phyloP scores from a whole-genome alignment of 2,329 filamentous ascomycete genomes.

The Corniculantispora saksenae region DNA sequence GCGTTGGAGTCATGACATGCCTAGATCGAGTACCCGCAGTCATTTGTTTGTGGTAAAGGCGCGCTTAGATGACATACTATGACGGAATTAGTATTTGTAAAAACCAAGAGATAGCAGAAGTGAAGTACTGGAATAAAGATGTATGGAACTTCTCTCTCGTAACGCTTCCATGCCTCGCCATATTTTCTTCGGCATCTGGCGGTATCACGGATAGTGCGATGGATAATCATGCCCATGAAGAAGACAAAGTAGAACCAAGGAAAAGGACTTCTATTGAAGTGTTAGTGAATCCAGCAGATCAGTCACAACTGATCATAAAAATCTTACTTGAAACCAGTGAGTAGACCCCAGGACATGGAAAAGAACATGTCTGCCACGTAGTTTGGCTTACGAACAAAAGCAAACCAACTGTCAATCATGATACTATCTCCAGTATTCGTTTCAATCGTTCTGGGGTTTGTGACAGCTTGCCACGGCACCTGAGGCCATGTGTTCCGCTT shows the following conservation, averaged over 20 bases:
- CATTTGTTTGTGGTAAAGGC: too few relatives aligned
- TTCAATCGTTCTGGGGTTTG: slow-evolving; percentile 78
- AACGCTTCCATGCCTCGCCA: slow-evolving; percentile 78
- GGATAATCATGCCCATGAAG: slow-evolving; percentile 78
- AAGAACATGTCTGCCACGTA: slow-evolving; percentile 53
- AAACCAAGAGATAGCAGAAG: too few relatives aligned
- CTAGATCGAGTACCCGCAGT: too few relatives aligned
- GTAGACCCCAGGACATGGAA: slow-evolving; percentile 50
- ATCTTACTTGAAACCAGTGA: slow-evolving; percentile 49
- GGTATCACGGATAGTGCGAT: slow-evolving; percentile 76
- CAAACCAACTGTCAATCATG: slow-evolving; percentile 74
- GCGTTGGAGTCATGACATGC: too few relatives aligned
- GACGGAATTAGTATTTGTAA: too few relatives aligned
- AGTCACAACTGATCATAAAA: background rate
- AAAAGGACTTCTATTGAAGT: slow-evolving; percentile 62
- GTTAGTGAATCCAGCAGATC: too few relatives aligned
- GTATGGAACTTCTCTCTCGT: slow-evolving; percentile 76
- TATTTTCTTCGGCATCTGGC: slow-evolving; percentile 77
- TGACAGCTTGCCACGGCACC: slow-evolving; percentile 80
- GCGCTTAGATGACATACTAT: too few relatives aligned
- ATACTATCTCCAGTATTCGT: slow-evolving; percentile 54
- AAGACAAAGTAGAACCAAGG: slow-evolving; percentile 90
- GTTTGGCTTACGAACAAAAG: slow-evolving; percentile 64
- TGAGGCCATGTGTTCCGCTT: slow-evolving; percentile 82
- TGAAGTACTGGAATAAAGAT: too few relatives aligned